Conservation (phyloP, 1,284 basidiomycete species). For the Cronartium quercuum region DNA sequence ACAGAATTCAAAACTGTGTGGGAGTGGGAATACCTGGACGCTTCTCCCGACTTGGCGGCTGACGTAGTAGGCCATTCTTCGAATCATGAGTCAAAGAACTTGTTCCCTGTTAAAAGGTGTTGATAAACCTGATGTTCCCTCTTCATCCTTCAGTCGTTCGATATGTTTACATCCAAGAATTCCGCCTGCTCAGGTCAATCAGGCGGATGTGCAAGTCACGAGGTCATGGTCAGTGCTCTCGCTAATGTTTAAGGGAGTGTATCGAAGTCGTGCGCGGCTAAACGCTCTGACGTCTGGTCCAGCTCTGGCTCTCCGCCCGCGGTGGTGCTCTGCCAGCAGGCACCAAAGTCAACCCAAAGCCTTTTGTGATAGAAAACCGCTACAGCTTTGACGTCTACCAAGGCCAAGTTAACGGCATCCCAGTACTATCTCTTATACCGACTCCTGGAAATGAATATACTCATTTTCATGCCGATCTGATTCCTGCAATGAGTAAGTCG, state of each 20-base stretch:
- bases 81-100: background rate
- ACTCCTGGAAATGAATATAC: background rate
- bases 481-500: background rate
- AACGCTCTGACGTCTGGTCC: background rate
- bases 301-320: background rate
- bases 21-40: background rate
- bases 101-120: background rate
- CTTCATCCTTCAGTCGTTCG: background rate
- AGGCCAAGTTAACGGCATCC: background rate
- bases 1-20: background rate
- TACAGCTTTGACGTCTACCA: background rate
- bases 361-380: background rate
- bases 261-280: background rate
- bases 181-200: background rate
- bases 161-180: background rate
- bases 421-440: background rate
- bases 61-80: background rate
- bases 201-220: background rate
- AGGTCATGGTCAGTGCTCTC: background rate
- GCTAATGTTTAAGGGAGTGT: background rate
- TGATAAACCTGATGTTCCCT: too few species aligned
- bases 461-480: background rate
- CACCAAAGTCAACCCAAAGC: background rate
- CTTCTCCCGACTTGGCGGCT: background rate
- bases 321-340: background rate